phyloP scores from a whole-genome alignment of 257 asterid genomes.

The Jacaranda mimosifolia region DNA sequence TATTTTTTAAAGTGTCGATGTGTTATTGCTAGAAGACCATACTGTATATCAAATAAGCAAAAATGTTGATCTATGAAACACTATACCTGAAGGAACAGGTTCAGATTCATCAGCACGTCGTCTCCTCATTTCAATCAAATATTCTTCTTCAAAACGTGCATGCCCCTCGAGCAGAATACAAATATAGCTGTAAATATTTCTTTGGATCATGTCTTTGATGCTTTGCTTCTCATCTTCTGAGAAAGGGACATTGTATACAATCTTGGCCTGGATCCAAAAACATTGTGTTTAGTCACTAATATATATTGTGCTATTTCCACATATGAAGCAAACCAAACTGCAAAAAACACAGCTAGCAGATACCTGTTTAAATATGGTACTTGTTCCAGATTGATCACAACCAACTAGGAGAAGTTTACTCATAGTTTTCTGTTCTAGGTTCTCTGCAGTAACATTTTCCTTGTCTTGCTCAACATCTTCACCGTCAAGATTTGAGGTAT shows the following conservation, averaged over 20 bases:
- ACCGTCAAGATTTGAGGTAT: conserved; percentile 32
- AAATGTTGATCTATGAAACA: not conserved
- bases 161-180: conserved; percentile 84
- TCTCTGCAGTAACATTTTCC: conserved; percentile 33
- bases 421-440: conserved; percentile 39
- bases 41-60: not conserved
- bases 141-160: conserved; percentile 71
- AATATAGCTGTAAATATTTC: conserved; percentile 73
- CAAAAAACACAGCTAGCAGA: too few species aligned
- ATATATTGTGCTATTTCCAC: not conserved
- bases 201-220: conserved; percentile 74
- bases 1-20: too few species aligned
- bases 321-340: not conserved
- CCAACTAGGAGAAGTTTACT: conserved; percentile 80
- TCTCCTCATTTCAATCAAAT: conserved; percentile 52
- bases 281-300: not conserved
- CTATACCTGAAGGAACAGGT: conserved; percentile 89
- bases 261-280: conserved; percentile 68
- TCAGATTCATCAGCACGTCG: conserved; percentile 58
- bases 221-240: conserved; percentile 79
- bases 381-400: conserved; percentile 85
- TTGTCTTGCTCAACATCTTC: conserved; percentile 45
- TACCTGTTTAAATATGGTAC: conserved; percentile 94
- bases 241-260: conserved; percentile 72
- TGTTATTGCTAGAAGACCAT: too few species aligned